Conservation (phyloP, 139 green algal genomes). For the Klebsormidium nitens region DNA sequence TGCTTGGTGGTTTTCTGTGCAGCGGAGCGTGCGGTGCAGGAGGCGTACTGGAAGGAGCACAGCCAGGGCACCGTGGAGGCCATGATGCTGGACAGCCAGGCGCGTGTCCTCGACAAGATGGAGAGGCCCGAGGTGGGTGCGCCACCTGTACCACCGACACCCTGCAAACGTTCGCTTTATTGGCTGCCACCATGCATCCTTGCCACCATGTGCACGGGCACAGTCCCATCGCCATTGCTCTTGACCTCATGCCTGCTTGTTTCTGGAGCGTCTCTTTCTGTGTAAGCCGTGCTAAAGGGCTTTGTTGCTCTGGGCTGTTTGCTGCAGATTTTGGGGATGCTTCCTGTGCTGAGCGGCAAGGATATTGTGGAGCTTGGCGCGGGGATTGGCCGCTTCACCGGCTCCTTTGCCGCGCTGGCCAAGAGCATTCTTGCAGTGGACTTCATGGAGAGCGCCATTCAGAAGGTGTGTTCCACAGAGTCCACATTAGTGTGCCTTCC, state of each 20-base stretch:
- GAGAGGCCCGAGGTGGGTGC: conserved; percentile 74
- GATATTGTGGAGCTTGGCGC: conserved; percentile 77
- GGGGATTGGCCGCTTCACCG: conserved; percentile 85
- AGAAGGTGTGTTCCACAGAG: conserved; percentile 34
- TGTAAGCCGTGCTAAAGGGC: neutral
- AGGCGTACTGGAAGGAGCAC: conserved; percentile 72
- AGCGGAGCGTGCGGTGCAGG: conserved; percentile 56
- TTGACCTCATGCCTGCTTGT: conserved; percentile 7
- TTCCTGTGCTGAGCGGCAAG: conserved; percentile 61
- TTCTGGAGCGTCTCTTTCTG: conserved; percentile 15
- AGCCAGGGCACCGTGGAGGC: conserved; percentile 59
- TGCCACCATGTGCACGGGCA: no score
- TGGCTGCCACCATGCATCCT: neutral
- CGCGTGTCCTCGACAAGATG: conserved; percentile 61
- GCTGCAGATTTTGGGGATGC: conserved; percentile 64
- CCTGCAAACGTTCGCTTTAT: neutral
- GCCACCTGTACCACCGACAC: neutral
- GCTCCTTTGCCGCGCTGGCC: conserved; percentile 54
- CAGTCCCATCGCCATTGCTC: no score
- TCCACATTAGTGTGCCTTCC: neutral
- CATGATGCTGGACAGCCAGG: conserved; percentile 86
- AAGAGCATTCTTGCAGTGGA: conserved; percentile 65
- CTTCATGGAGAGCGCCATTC: conserved; percentile 79
- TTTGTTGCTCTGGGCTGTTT: neutral
- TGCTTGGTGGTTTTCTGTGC: no score